Percentiles rank a stretch among this genome's conserved stretches.
Conservation (phyloP, 2,329 filamentous ascomycete species). For the Pseudopithomyces chartarum region DNA sequence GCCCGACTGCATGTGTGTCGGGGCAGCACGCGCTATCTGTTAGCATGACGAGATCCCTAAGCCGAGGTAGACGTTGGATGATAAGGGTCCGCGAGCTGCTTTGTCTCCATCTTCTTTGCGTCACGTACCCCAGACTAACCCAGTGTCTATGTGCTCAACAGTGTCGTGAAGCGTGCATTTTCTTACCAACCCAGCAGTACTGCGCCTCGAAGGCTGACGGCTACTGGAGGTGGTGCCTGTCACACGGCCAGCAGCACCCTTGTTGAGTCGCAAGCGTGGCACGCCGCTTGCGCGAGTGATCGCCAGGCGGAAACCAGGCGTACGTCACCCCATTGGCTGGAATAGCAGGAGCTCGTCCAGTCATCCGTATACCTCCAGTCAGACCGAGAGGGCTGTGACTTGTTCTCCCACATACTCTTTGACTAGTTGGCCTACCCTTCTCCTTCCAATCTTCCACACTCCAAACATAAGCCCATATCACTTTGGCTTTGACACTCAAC, state of each 20-base stretch:
- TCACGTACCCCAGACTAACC: neutral
- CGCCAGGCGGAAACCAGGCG: constrained; percentile 4
- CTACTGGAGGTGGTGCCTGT: neutral
- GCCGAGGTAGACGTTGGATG: neutral
- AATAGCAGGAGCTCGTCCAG: neutral
- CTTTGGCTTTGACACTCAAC: neutral
- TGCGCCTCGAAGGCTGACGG: neutral
- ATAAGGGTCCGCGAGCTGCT: neutral
- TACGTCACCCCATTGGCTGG: neutral
- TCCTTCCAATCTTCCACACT: neutral
- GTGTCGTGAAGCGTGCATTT: neutral
- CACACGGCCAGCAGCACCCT: neutral
- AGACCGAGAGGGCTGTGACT: neutral
- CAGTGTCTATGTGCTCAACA: neutral
- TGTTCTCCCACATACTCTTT: neutral
- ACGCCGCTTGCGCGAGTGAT: constrained; percentile 2
- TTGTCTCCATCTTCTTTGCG: neutral
- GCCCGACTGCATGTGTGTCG: neutral
- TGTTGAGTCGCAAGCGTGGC: constrained; percentile 2
- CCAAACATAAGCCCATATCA: neutral
- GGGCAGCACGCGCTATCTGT: neutral
- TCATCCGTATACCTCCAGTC: constrained; percentile 1
- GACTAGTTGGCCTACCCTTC: neutral
- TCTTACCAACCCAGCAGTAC: neutral
- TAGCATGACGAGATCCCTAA: neutral